These are phyloP conservation scores for Globisporangium okanoganense DNA, from an alignment of 352 stramenopile species.

Conservation along the genomic window DNA sequence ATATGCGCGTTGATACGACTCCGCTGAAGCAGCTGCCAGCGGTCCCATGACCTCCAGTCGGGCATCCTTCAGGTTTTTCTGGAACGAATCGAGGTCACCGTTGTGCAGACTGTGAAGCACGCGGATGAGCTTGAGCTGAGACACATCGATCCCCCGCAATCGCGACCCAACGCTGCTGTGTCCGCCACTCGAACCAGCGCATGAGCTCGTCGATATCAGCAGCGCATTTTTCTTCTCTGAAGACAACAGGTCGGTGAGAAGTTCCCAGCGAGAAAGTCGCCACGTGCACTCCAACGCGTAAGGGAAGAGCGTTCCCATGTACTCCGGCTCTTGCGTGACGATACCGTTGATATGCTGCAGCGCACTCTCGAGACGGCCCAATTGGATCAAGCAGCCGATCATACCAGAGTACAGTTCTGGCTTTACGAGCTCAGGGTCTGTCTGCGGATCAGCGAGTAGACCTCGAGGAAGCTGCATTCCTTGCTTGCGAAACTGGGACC, in stretches of 20 bases:
- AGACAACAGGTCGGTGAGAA: constrained; percentile 71
- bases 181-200: not conserved
- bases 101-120: constrained; percentile 74
- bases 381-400: constrained; percentile 80
- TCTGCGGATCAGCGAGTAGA: constrained; percentile 24
- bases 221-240: constrained; percentile 69
- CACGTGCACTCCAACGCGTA: constrained; percentile 82
- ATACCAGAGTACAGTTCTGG: constrained; percentile 78
- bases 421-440: constrained; percentile 56
- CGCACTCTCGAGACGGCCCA: constrained; percentile 78
- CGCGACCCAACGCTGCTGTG: constrained; percentile 14
- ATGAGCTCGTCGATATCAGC: constrained; percentile 28
- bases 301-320: constrained; percentile 76
- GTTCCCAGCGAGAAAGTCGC: constrained; percentile 81
- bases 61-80: constrained; percentile 61
- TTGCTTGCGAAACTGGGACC: not conserved
- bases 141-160: constrained; percentile 65
- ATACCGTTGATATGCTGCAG: constrained; percentile 88
- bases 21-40: constrained; percentile 58
- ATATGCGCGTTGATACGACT: constrained; percentile 79
- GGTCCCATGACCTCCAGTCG: constrained; percentile 66
- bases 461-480: constrained; percentile 17
- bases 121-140: constrained; percentile 74
- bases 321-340: constrained; percentile 69
- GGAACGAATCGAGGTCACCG: constrained; percentile 48